These are phyloP conservation scores for Fomitopsis pulvina DNA, from an alignment of 768 basidiomycete genomes.

Conservation along the genomic window DNA sequence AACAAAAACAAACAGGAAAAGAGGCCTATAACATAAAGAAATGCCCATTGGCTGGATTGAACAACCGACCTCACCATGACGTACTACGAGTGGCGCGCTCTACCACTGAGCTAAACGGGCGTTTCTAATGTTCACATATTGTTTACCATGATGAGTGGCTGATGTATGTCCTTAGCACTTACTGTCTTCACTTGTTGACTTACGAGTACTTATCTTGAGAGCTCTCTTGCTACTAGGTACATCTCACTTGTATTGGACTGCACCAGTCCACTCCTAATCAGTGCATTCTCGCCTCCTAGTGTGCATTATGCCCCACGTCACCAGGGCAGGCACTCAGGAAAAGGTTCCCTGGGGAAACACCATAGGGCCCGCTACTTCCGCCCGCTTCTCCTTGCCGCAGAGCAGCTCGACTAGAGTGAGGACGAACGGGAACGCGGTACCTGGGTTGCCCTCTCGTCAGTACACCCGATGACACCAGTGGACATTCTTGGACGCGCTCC, in stretches of 20 bases:
- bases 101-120: slow-evolving; percentile 9
- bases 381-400: slow-evolving; percentile 54
- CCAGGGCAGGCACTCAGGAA: slow-evolving; percentile 6
- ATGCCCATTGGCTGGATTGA: slow-evolving; percentile 7
- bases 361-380: slow-evolving; percentile 61
- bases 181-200: neutral
- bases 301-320: too few species aligned
- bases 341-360: slow-evolving; percentile 53
- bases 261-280: too few species aligned
- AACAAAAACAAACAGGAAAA: neutral
- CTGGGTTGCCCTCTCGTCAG: slow-evolving; percentile 24
- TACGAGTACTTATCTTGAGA: neutral
- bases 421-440: slow-evolving; percentile 74
- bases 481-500: too few species aligned
- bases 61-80: slow-evolving; percentile 7
- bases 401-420: slow-evolving; percentile 69
- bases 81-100: slow-evolving; percentile 8
- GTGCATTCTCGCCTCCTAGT: too few species aligned
- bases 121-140: neutral
- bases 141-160: too few species aligned
- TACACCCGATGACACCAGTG: too few species aligned
- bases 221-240: too few species aligned
- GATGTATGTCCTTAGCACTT: neutral
- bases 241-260: too few species aligned
- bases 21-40: too few species aligned